Base-by-base conservation (phyloP, 331 rosid genomes). In the Erythrophleum ivorense region DNA sequence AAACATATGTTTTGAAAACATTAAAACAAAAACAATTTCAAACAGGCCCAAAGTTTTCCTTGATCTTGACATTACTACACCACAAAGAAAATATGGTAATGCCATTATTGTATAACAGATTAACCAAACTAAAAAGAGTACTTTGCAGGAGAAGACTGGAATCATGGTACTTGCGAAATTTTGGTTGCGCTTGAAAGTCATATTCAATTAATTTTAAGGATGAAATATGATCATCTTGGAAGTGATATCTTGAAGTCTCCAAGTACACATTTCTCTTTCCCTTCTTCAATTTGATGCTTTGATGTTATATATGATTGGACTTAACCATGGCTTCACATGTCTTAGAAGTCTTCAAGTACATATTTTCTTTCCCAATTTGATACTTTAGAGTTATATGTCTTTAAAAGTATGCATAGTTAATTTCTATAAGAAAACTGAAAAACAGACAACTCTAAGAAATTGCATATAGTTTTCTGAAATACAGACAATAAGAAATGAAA, bases 181-280 rank as follows among this genome's bases (percentile, higher is more conserved):
- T 43, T 63, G 36, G 40, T 49, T 24, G 49, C 31, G 21, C 58
- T 53, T 58, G 55, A 54, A 78, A 73, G 77, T 74, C 73, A 66
- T 18, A 67, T 43, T 15, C 36, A 58, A 70, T 24, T 41, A 68
- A 58, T 53, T 65, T 41, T 68, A 41, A 19, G 54, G 54, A 34
- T 16, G 46, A 36, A 64, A 64, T 29, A 11, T 55, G 50, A 75
- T 77, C 36, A 58, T 50, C 10, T 64, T 14, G 53, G 57, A 80
- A 40, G 64, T 70, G 40, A 55, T 34, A 10, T 33, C 41, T 19
- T 31, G 4, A 53, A 48, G 46, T 43, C 55, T 50, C 59, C 78
- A 71, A 33, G 71, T 43, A 19, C 14, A 58, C 13, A 29, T 65
- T 40, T 78, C n/a, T 54, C 75, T 54, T 18, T 18, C 59, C 19